A percentile compares a stretch with the other conserved stretches of the same genome.
phyloP scores from a whole-genome alignment of 331 rosid genomes.

The Erythrophleum ivorense region DNA sequence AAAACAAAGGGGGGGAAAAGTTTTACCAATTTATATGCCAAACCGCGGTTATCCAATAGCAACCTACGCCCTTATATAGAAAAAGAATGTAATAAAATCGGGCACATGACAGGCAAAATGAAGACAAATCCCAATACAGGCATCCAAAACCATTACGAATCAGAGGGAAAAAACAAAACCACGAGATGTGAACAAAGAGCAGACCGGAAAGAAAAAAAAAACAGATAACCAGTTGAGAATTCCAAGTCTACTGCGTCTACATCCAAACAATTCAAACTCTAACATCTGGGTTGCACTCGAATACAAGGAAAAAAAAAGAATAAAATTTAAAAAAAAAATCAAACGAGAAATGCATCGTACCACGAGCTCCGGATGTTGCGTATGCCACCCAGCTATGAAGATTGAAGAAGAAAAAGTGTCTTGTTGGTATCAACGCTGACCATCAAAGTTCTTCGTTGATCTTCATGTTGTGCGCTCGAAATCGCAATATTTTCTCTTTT shows the following conservation, averaged over 20 bases:
- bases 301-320: constrained; percentile 2
- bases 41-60: constrained; percentile 12
- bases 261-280: constrained; percentile 33
- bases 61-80: background rate
- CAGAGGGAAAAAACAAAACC: constrained; percentile 51
- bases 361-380: constrained; percentile 50
- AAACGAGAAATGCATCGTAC: constrained; percentile 37
- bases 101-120: constrained; percentile 6
- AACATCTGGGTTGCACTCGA: constrained; percentile 31
- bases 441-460: constrained; percentile 45
- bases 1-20: background rate
- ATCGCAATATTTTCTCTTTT: constrained; percentile 43
- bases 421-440: constrained; percentile 49
- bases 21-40: constrained; percentile 7
- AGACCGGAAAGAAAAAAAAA: constrained; percentile 38
- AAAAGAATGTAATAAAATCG: constrained; percentile 29
- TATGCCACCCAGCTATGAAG: constrained; percentile 46
- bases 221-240: constrained; percentile 55
- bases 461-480: constrained; percentile 42
- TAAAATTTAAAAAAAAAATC: constrained; percentile 11
- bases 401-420: constrained; percentile 48
- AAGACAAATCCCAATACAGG: constrained; percentile 34
- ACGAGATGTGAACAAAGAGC: constrained; percentile 42
- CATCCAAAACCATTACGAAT: constrained; percentile 36
- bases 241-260: constrained; percentile 52